Percentiles rank a stretch among this genome's conserved stretches.
Conservation (phyloP, 768 basidiomycete species). For the Termitomyces sp. region DNA sequence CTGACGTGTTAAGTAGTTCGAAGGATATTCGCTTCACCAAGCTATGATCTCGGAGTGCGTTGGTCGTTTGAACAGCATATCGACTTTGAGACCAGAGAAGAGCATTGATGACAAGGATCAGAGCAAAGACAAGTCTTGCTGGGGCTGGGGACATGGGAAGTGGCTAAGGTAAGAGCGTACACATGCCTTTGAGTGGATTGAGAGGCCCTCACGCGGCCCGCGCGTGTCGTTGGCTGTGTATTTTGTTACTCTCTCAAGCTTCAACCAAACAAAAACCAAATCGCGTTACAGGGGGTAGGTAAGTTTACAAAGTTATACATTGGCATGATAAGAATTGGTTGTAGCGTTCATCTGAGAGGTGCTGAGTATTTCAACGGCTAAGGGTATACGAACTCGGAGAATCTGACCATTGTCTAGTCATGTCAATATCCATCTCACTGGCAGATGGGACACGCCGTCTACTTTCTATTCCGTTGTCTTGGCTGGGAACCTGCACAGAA, state of each 20-base stretch:
- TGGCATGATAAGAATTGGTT: not conserved
- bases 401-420: slow-evolving; percentile 8
- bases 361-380: not conserved
- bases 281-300: not conserved
- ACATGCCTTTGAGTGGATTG: slow-evolving; percentile 10
- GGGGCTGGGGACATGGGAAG: slow-evolving; percentile 45
- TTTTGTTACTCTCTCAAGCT: not conserved
- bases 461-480: slow-evolving; percentile 9
- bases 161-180: slow-evolving; percentile 13
- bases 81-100: slow-evolving; percentile 66
- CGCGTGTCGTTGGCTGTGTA: slow-evolving; percentile 1
- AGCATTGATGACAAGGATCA: slow-evolving; percentile 53
- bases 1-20: slow-evolving; percentile 29
- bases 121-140: slow-evolving; percentile 50
- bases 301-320: not conserved
- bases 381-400: not conserved
- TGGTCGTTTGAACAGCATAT: slow-evolving; percentile 34
- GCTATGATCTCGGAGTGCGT: slow-evolving; percentile 27
- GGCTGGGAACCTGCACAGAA: slow-evolving; percentile 9
- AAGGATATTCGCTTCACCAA: slow-evolving; percentile 43
- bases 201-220: not conserved
- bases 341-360: not conserved
- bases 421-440: slow-evolving; percentile 7
- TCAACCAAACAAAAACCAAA: not conserved
- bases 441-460: slow-evolving; percentile 9